Evolutionary conservation across 306 rosid genomes (phyloP), one percentile per base, ranked within the genome.

Genomic region (Corylus americana): DNA sequence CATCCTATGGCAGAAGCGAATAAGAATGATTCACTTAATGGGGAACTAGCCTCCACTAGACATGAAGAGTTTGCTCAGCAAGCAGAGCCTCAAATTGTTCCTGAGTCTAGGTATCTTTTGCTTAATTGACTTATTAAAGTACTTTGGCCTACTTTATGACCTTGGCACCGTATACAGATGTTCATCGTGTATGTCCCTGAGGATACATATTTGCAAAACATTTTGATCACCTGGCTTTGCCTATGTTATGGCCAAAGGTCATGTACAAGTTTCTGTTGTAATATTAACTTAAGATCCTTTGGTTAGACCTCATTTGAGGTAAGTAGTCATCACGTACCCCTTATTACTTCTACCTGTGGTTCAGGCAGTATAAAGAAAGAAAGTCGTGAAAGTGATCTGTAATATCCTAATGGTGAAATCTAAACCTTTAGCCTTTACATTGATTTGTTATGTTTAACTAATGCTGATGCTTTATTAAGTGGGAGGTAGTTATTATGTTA

Each of bases 31-130:
- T 55, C 73, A 74, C 89, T 85, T 68, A 89, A 82, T 75, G 87
- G 91, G 74, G 94, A 91, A 83, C 80, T 62, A 81, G 85, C 80
- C 73, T 44, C 86, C 70, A 79, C 90, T 80, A 80, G 79, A 76
- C 84, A 72, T 78, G 93, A 92, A 81, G 58, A 11, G 58, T 86
- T 57, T 85, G 79, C 85, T 70, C 86, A 47, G 29, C 82, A 77
- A 78, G 88, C 81, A 27, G 97, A 94, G 78, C 71, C 93, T 54
- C 87, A 83, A 61, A 70, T 74, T 50, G 87, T 85, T 80, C 90
- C 98, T 44, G 97, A 94, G 81, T 90, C 97, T 68, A 91, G 97
- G 98, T 94, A 85, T 85, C 64, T 54, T 77, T 39, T 75, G 69
- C 73, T 68, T 67, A 25, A 42, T n/a, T n/a, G 11, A 42, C 42